Conservation (phyloP, 352 stramenopile genomes). For the Phytophthora constricta region DNA sequence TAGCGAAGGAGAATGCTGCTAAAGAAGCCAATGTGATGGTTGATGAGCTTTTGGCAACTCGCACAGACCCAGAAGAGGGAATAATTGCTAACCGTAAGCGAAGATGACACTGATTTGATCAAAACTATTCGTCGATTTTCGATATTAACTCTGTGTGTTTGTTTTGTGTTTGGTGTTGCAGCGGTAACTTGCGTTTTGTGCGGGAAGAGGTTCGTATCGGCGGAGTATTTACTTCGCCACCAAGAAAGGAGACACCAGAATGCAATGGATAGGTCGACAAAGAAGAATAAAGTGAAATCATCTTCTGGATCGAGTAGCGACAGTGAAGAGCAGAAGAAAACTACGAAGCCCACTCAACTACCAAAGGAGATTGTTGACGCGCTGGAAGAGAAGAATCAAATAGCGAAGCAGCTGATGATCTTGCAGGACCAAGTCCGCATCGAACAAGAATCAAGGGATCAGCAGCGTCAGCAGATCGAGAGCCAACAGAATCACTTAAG, state of each 20-base stretch:
- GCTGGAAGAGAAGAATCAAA: constrained; percentile 61
- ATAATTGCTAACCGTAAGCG: constrained; percentile 39
- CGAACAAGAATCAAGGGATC: constrained; percentile 57
- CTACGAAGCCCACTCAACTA: constrained; percentile 19
- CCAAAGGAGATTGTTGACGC: constrained; percentile 53
- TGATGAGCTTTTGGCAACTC: constrained; percentile 39
- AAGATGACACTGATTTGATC: neutral
- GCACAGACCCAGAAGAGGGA: constrained; percentile 23
- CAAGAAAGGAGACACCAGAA: constrained; percentile 66
- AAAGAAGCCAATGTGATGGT: constrained; percentile 39
- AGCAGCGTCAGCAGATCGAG: constrained; percentile 52
- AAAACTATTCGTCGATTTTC: neutral
- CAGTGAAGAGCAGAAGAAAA: constrained; percentile 35
- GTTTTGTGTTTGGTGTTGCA: constrained; percentile 19
- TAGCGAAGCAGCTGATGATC: constrained; percentile 59
- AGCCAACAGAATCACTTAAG: constrained; percentile 62
- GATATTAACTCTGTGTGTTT: neutral
- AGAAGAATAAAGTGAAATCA: constrained; percentile 36
- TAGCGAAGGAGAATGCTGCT: constrained; percentile 51
- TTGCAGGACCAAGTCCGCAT: constrained; percentile 61
- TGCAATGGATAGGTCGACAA: constrained; percentile 28
- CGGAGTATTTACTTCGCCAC: constrained; percentile 75
- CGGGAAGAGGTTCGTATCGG: constrained; percentile 77
- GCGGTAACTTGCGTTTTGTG: constrained; percentile 70
- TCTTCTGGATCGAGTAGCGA: constrained; percentile 30